These are phyloP conservation scores for Penicillium longicatenatum DNA, from an alignment of 495 filamentous ascomycete species.

Conservation along the genomic window DNA sequence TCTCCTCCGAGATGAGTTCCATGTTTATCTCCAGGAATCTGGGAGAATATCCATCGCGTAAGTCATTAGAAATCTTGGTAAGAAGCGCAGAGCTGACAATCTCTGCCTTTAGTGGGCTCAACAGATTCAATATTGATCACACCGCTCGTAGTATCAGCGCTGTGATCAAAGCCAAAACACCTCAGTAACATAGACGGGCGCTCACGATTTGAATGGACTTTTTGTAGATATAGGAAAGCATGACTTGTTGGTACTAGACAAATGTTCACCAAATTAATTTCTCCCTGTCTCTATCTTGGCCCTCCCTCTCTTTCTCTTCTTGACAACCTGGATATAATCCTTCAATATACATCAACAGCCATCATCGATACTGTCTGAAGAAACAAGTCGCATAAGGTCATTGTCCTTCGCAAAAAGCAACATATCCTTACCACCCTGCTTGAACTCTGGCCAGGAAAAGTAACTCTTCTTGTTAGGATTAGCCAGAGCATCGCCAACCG, in stretches of 20 bases:
- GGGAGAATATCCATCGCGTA: constrained; percentile 24
- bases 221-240: too few relatives aligned
- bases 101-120: constrained; percentile 14
- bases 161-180: constrained; percentile 14
- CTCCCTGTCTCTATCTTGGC: too few relatives aligned
- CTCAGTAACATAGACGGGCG: too few relatives aligned
- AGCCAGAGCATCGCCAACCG: background rate
- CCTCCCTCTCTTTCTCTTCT: too few relatives aligned
- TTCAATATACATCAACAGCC: too few relatives aligned
- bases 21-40: constrained; percentile 22
- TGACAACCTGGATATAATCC: too few relatives aligned
- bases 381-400: constrained; percentile 11
- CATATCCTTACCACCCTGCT: constrained; percentile 8
- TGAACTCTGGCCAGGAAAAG: constrained; percentile 11
- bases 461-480: constrained; percentile 10
- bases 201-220: too few relatives aligned
- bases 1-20: constrained; percentile 11
- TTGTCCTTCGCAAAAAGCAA: constrained; percentile 9
- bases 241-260: too few relatives aligned
- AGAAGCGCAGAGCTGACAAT: background rate
- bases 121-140: constrained; percentile 18
- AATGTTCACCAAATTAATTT: too few relatives aligned
- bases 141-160: constrained; percentile 17
- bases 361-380: constrained; percentile 32
- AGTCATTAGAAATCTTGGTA: background rate